phyloP scores from a whole-genome alignment of 169 alveolate genomes.

The Blepharisma undulans region DNA sequence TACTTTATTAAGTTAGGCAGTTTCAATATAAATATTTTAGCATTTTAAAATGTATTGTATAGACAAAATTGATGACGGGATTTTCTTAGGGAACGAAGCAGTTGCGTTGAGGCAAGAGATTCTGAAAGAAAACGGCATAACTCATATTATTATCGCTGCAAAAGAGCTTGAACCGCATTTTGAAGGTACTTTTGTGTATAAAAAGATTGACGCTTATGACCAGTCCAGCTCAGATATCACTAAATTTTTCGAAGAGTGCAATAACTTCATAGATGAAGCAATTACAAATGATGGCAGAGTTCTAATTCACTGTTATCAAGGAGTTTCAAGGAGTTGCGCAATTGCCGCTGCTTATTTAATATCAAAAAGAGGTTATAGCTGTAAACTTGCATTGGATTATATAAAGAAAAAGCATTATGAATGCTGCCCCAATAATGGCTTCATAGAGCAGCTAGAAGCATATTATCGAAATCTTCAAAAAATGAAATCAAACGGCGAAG shows the following conservation, averaged over 20 bases:
- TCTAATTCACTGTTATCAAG: slow-evolving; percentile 46
- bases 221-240: slow-evolving; percentile 23
- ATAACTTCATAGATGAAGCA: slow-evolving; percentile 21
- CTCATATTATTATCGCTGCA: not conserved
- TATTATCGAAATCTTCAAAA: not conserved
- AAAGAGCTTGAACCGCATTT: not conserved
- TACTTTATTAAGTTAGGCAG: too few species aligned
- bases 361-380: slow-evolving; percentile 42
- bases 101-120: not conserved
- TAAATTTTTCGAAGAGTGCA: slow-evolving; percentile 41
- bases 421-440: slow-evolving; percentile 64
- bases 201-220: slow-evolving; percentile 38
- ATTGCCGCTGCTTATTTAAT: slow-evolving; percentile 62
- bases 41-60: not conserved
- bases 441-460: slow-evolving; percentile 38
- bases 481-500: not conserved
- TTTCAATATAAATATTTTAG: too few species aligned
- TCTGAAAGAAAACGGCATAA: not conserved
- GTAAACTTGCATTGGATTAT: slow-evolving; percentile 35
- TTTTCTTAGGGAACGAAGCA: not conserved
- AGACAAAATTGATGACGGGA: not conserved
- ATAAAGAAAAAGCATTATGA: slow-evolving; percentile 42
- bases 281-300: not conserved
- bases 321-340: slow-evolving; percentile 64
- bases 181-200: not conserved